These are phyloP conservation scores for Chlamydomonas reinhardtii DNA, from an alignment of 163 green algal species.

Conservation along the genomic window DNA sequence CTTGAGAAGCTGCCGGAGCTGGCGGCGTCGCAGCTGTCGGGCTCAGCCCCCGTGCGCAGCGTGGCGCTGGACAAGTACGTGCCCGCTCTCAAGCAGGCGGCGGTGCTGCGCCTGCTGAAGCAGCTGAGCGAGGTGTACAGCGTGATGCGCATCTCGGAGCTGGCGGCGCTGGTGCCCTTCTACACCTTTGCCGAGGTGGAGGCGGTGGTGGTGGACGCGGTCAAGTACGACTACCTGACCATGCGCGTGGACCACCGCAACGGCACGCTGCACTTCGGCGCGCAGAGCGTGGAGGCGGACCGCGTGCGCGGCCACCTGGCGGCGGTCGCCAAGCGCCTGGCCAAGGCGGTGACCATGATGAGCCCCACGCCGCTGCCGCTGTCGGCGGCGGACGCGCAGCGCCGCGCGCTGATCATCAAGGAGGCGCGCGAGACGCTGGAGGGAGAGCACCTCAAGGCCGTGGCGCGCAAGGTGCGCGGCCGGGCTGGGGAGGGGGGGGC, in stretches of 20 bases:
- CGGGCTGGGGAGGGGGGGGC: too few relatives aligned
- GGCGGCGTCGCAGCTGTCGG: constrained; percentile 59
- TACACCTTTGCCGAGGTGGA: constrained; percentile 84
- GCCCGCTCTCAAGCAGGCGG: constrained; percentile 65
- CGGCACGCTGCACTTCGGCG: constrained; percentile 92
- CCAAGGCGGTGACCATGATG: constrained; percentile 82
- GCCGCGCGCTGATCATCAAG: constrained; percentile 53
- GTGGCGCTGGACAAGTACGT: constrained; percentile 72
- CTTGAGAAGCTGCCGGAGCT: constrained; percentile 77
- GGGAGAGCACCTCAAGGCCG: constrained; percentile 61
- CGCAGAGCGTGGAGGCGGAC: constrained; percentile 71
- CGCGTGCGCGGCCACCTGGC: constrained; percentile 61
- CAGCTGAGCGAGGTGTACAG: constrained; percentile 95
- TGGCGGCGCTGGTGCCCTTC: constrained; percentile 82
- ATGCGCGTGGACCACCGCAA: constrained; percentile 94
- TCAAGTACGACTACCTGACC: constrained; percentile 88
- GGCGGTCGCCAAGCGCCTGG: constrained; percentile 80
- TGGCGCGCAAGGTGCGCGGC: constrained; percentile 48
- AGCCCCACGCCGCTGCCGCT: constrained; percentile 42
- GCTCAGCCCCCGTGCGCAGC: constrained; percentile 76
- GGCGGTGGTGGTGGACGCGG: constrained; percentile 92
- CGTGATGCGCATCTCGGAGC: constrained; percentile 84
- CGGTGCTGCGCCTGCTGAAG: constrained; percentile 90
- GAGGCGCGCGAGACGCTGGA: constrained; percentile 64
- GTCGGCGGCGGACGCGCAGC: constrained; percentile 29